Conservation (phyloP, 306 rosid species). For the Cucumis sativus region Cucumber_9930_V3 NC_026655.2:4145501-4146000, state of each 20-base stretch:
- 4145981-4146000: too few relatives aligned
- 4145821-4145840: not conserved
- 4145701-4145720: not conserved
- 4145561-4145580: not conserved
- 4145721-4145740: not conserved
- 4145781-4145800: too few relatives aligned
- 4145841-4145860: too few relatives aligned
- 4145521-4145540: not conserved
- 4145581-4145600: constrained; percentile 5
- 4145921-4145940: too few relatives aligned
- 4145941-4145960: too few relatives aligned
- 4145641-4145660: constrained; percentile 1
- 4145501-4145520: not conserved
- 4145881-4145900: too few relatives aligned
- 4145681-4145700: not conserved
- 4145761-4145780: too few relatives aligned
- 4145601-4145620: constrained; percentile 9
- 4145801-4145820: not conserved
- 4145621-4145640: not conserved
- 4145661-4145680: not conserved
- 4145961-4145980: too few relatives aligned
- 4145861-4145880: too few relatives aligned
- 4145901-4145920: too few relatives aligned
- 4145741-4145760: not conserved
- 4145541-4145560: not conserved